These are phyloP conservation scores for Suillus paluster DNA, from an alignment of 768 basidiomycete species.

Conservation along the genomic window DNA sequence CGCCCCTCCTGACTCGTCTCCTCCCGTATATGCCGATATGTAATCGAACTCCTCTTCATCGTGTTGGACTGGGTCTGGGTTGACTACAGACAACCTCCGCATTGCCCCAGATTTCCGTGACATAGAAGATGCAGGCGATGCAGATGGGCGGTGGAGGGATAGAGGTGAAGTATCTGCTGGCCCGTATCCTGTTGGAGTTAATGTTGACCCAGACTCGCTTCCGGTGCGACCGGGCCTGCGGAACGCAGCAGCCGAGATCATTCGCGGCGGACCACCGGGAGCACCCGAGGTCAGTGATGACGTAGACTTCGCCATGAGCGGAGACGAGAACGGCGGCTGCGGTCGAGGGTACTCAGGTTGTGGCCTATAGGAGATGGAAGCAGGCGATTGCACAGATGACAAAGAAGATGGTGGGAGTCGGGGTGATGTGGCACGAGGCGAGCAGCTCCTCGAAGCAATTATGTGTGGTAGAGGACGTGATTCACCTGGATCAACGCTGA, in stretches of 20 bases:
- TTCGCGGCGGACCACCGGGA: slow-evolving; percentile 47
- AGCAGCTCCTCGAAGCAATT: slow-evolving; percentile 3
- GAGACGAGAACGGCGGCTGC: slow-evolving; percentile 38
- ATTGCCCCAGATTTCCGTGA: slow-evolving; percentile 16
- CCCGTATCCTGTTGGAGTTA: slow-evolving; percentile 19
- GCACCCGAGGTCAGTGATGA: slow-evolving; percentile 36
- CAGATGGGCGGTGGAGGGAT: slow-evolving; percentile 50
- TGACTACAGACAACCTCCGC: slow-evolving; percentile 31
- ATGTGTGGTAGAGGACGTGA: slow-evolving; percentile 7
- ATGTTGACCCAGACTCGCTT: slow-evolving; percentile 9
- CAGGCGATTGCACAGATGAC: not conserved
- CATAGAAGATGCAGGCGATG: slow-evolving; percentile 35
- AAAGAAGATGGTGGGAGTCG: slow-evolving; percentile 11
- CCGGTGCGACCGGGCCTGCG: slow-evolving; percentile 49
- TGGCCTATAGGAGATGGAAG: slow-evolving; percentile 42
- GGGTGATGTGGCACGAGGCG: slow-evolving; percentile 16
- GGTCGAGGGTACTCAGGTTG: slow-evolving; percentile 51
- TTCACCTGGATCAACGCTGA: slow-evolving; percentile 10
- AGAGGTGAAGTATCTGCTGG: slow-evolving; percentile 53
- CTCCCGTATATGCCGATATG: slow-evolving; percentile 54
- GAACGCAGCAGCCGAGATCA: slow-evolving; percentile 80
- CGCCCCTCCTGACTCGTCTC: slow-evolving; percentile 13
- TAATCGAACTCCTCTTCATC: slow-evolving; percentile 59
- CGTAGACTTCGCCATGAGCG: slow-evolving; percentile 35
- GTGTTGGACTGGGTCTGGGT: slow-evolving; percentile 28